These are phyloP conservation scores for Evansstolkia leycettana DNA, from an alignment of 495 filamentous ascomycete genomes.

Conservation along the genomic window DNA sequence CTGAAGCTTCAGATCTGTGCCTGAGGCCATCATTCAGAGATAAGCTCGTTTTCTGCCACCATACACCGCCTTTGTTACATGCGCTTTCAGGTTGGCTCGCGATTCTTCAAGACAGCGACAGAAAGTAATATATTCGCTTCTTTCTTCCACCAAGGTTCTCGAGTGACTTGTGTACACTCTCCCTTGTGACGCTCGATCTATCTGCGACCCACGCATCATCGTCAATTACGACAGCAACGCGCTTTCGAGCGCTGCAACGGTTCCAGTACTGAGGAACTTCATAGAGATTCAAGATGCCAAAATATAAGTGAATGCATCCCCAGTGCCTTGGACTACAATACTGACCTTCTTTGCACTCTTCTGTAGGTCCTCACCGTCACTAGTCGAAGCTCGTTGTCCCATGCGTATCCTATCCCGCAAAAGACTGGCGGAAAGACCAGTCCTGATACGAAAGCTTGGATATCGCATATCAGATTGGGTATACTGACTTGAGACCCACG, in stretches of 20 bases:
- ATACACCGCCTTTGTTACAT: not conserved
- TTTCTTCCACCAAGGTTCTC: not conserved
- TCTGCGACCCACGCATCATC: no score
- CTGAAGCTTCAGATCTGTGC: no score
- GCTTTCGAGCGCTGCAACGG: no score
- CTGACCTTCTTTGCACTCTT: conserved; percentile 53
- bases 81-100: not conserved
- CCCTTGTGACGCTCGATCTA: no score
- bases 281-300: conserved; percentile 47
- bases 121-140: not conserved
- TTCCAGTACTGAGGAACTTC: not conserved
- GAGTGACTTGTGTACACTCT: no score
- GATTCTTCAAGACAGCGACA: not conserved
- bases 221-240: no score
- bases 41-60: not conserved
- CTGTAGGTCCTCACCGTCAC: conserved; percentile 38
- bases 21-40: no score
- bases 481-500: conserved; percentile 3
- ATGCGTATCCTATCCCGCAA: no score
- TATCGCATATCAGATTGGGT: no score
- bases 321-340: conserved; percentile 5
- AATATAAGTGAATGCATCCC: conserved; percentile 50
- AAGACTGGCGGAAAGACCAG: no score
- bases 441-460: no score
- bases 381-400: no score